Base-by-base conservation (phyloP, 805 yeast genomes). In the Candida fluviatilis region DNA sequence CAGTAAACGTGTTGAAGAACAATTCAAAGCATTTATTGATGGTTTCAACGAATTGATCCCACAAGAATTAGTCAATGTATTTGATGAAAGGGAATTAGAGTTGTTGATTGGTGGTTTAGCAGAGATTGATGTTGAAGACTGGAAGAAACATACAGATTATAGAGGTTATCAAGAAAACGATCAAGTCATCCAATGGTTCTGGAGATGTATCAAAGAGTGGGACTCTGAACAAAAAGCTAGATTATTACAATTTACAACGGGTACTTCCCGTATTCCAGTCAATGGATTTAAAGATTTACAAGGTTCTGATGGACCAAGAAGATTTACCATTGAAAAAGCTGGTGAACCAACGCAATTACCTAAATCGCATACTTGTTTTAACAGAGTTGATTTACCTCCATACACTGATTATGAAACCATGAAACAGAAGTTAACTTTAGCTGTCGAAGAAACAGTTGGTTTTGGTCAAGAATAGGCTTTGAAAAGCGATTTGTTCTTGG, bases 101-200 rank as follows among this genome's bases (percentile, higher is more conserved):
- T 71, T 93, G 59, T 76, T 93, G 58, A 93, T 93, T 64, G 99
- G 99, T 61, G 99, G 99, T 63, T 81, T 93, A 57, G 93, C 97
- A 2, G 99, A 93, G 55, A 91, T 93, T 54, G 99, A 93, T 63
- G 85, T 91, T 41, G 97, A 90, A 48, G 99, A 93, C 70, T 93
- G 99, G 99, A 93, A 89, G 69, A 90, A 88, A 60, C 97, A 93
- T 62, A 93, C 99, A 15, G 99, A 93, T 64, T 93, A 93, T 68
- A 80, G 99, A 69, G 99, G 99, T 4, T 93, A 91, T 65, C 91
- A 89, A 60, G 98, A 93, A 66, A 80, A 80, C 47, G 99, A 93
- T 65, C 95, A 89, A 66, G 96, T 89, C 36, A 82, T 93, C 50
- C 95, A 91, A 69, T 93, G 99, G 99, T 93, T 93, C 78, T 93